Conservation (phyloP, 1,284 basidiomycete genomes). For the Thecaphora frezii region DNA sequence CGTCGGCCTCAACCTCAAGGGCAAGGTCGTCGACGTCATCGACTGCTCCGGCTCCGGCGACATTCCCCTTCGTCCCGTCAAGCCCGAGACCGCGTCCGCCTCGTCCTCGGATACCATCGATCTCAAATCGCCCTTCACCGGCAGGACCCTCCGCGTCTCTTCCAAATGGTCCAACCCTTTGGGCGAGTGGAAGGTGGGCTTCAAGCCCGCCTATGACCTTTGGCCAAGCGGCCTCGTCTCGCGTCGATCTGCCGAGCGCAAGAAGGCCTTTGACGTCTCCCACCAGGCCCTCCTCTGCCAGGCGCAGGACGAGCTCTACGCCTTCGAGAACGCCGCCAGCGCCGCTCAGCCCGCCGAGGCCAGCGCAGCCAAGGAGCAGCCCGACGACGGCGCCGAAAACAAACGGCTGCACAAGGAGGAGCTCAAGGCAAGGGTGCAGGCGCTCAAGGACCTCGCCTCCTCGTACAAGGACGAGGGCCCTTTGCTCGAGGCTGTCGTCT, state of each 20-base stretch:
- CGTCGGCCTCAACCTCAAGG: slow-evolving; percentile 52
- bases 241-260: slow-evolving; percentile 52
- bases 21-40: slow-evolving; percentile 59
- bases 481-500: slow-evolving; percentile 56
- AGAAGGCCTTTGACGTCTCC: slow-evolving; percentile 53
- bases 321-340: slow-evolving; percentile 14
- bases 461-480: slow-evolving; percentile 56
- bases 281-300: slow-evolving; percentile 46
- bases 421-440: slow-evolving; percentile 50
- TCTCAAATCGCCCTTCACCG: slow-evolving; percentile 53
- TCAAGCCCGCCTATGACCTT: slow-evolving; percentile 58
- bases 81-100: slow-evolving; percentile 10
- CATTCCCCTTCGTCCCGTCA: slow-evolving; percentile 36
- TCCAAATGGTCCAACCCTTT: slow-evolving; percentile 49
- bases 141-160: slow-evolving; percentile 46
- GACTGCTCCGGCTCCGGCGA: slow-evolving; percentile 58
- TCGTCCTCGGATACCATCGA: slow-evolving; percentile 15
- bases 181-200: slow-evolving; percentile 56
- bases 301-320: slow-evolving; percentile 45
- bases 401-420: slow-evolving; percentile 43
- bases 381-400: slow-evolving; percentile 10
- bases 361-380: slow-evolving; percentile 6
- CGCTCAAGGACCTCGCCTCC: slow-evolving; percentile 52
- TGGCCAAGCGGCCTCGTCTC: slow-evolving; percentile 56
- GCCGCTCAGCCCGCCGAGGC: slow-evolving; percentile 5